Evolutionary conservation across 106 monocot species (phyloP).

Genomic region (Iris macrosiphon): DNA sequence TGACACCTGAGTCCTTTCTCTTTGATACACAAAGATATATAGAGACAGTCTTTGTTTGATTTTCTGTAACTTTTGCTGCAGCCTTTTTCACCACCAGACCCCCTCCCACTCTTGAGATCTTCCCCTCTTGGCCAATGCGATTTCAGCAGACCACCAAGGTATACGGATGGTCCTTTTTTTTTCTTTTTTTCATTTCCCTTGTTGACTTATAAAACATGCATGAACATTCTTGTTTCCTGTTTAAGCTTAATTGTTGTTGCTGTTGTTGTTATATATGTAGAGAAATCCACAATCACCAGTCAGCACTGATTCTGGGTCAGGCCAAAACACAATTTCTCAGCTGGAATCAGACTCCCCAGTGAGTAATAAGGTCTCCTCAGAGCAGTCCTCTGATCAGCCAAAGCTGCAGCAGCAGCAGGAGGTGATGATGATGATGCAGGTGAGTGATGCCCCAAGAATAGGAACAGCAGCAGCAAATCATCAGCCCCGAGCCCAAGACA

Average conservation of each 20-base stretch:
- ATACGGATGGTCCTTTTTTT: conserved; percentile 11
- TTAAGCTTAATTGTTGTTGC: too few relatives aligned
- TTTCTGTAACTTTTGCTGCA: conserved; percentile 43
- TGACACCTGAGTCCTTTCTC: conserved; percentile 30
- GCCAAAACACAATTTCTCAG: conserved; percentile 53
- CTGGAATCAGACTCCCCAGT: conserved; percentile 59
- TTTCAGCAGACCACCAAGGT: conserved; percentile 47
- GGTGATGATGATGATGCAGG: conserved; percentile 27
- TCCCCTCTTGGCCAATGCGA: conserved; percentile 96
- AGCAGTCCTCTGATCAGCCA: conserved; percentile 16
- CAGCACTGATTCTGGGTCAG: conserved; percentile 82
- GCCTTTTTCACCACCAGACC: conserved; percentile 43
- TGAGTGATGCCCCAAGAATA: conserved; percentile 17
- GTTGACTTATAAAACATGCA: background rate
- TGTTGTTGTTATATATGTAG: conserved; percentile 9
- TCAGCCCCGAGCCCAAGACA: conserved; percentile 22
- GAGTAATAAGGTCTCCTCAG: conserved; percentile 39
- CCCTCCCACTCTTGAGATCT: conserved; percentile 93
- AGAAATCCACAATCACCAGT: conserved; percentile 48
- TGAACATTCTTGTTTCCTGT: background rate
- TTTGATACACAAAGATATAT: conserved; percentile 3
- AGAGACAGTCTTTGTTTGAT: conserved; percentile 51
- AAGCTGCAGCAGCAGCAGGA: conserved; percentile 32
- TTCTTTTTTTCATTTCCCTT: background rate
- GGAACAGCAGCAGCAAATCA: conserved; percentile 20